These are phyloP conservation scores for Phellinidium pouzarii DNA, from an alignment of 1,284 basidiomycete genomes.

Conservation along the genomic window DNA sequence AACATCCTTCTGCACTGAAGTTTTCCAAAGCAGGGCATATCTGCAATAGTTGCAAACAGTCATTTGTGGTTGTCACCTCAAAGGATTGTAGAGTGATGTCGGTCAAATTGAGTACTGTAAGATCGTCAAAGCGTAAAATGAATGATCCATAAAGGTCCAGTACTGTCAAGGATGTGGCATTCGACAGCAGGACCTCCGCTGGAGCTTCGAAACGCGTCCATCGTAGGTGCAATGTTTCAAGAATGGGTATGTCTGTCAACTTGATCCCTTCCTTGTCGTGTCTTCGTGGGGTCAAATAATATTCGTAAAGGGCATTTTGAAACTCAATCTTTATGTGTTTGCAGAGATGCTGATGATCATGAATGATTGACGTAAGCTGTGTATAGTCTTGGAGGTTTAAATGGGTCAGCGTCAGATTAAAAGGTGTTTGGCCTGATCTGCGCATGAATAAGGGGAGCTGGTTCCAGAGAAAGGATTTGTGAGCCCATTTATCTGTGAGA, in stretches of 20 bases:
- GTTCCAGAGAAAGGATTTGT: neutral
- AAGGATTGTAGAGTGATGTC: neutral
- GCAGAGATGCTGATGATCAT: neutral
- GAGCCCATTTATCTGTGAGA: neutral
- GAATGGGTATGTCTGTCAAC: constrained; percentile 71
- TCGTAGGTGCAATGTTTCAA: constrained; percentile 26
- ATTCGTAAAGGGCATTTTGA: neutral
- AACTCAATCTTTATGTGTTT: no score
- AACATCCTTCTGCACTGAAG: no score
- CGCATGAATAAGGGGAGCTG: neutral
- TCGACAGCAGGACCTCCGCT: neutral
- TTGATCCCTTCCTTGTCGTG: constrained; percentile 84
- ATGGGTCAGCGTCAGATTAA: neutral
- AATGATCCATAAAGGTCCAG: neutral
- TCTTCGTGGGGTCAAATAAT: neutral
- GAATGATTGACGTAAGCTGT: neutral
- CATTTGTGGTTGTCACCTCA: no score
- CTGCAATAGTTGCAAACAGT: no score
- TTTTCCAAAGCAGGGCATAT: no score
- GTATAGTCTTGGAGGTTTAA: neutral
- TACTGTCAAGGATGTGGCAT: neutral
- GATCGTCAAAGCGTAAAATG: neutral
- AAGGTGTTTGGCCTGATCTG: neutral
- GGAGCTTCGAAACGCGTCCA: neutral
- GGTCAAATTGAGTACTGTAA: neutral